These are phyloP conservation scores for Penicillium sclerotigenum DNA, from an alignment of 2,329 filamentous ascomycete species.

Conservation along the genomic window DNA sequence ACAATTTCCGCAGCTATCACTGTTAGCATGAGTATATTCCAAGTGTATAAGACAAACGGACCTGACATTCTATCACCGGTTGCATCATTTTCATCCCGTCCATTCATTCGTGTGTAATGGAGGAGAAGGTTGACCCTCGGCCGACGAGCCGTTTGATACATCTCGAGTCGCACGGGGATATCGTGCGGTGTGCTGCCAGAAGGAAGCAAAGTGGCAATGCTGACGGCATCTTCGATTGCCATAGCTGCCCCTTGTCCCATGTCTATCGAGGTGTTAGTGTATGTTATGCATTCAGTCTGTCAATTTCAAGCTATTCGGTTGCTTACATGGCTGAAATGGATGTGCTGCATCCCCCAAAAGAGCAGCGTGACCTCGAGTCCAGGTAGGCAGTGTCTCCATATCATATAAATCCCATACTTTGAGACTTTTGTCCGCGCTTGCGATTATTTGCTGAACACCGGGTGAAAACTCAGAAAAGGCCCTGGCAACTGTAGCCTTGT, in stretches of 20 bases:
- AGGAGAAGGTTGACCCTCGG: slow-evolving; percentile 22
- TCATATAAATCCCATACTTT: slow-evolving; percentile 60
- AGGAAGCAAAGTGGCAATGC: slow-evolving; percentile 27
- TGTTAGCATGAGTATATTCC: not conserved
- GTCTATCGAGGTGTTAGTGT: slow-evolving; percentile 12
- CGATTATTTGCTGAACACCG: slow-evolving; percentile 15
- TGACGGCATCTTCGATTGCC: slow-evolving; percentile 34
- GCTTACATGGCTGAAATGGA: slow-evolving; percentile 56
- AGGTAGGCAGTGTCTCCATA: slow-evolving; percentile 57
- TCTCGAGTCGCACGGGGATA: slow-evolving; percentile 15
- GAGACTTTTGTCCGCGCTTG: slow-evolving; percentile 43
- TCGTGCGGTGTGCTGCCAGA: slow-evolving; percentile 14
- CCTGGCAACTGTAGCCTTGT: slow-evolving; percentile 12
- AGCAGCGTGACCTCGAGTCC: slow-evolving; percentile 52
- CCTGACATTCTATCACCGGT: slow-evolving; percentile 13
- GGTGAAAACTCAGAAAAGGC: slow-evolving; percentile 21
- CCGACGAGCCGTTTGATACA: slow-evolving; percentile 22
- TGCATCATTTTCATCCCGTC: slow-evolving; percentile 20
- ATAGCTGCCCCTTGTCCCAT: slow-evolving; percentile 34
- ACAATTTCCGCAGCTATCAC: slow-evolving; percentile 25
- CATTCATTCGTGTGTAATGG: slow-evolving; percentile 23
- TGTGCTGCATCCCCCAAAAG: slow-evolving; percentile 66
- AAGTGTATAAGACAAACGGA: slow-evolving; percentile 4
- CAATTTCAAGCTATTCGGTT: not conserved
- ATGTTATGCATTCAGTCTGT: not conserved